Evolutionary conservation across 2,329 filamentous ascomycete genomes (phyloP), one percentile per base, ranked within the genome.

Genomic region (Fusarium pseudograminearum): DNA sequence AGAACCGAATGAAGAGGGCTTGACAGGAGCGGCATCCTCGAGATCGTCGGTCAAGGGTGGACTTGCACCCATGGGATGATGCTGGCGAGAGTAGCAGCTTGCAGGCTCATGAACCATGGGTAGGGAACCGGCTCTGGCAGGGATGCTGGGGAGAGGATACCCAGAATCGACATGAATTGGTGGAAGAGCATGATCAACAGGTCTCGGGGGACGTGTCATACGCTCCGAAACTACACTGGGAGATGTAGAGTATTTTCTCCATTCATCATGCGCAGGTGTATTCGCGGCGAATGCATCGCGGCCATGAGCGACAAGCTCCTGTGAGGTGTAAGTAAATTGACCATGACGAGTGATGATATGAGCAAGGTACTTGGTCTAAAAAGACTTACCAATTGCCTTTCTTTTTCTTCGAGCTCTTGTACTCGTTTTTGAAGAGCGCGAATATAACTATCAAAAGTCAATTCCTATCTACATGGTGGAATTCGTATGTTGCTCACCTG

Each of bases 1-100:
- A 10, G 73, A 75, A 11, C 73, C 73, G 20, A 75, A 75, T 3
- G 72, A 73, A 0, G 73, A 72, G n/a, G 67, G 54, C 58, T 71
- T 71, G 61, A 61, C 47, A 2, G 61, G 59, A 3, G 65, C 47
- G 9, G 55, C 55, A 31, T 76, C 74, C 54, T 76, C 73, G 10
- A 76, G 70, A 46, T 76, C 74, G 42, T 75, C 73, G 7, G 74
- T 76, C 30, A 75, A 46, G 4, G 73, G 73, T 20, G 73, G 73
- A 31, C 73, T 75, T 24, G 72, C 67, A 5, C 63, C 73, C 73
- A 74, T 74, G 8, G 57, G 72, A 36, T 54, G 62, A 2, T 65
- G 63, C 12, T 52, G 45, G 5, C 67, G 70, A 4, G 65, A 57
- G 36, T 73, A 71, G 47, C 71, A 73, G 58, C 47, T 54, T 11